A percentile compares a stretch with the other conserved stretches of the same genome.
Evolutionary conservation across 2,329 filamentous ascomycete genomes (phyloP).

Genomic region (Nemania sp.): DNA sequence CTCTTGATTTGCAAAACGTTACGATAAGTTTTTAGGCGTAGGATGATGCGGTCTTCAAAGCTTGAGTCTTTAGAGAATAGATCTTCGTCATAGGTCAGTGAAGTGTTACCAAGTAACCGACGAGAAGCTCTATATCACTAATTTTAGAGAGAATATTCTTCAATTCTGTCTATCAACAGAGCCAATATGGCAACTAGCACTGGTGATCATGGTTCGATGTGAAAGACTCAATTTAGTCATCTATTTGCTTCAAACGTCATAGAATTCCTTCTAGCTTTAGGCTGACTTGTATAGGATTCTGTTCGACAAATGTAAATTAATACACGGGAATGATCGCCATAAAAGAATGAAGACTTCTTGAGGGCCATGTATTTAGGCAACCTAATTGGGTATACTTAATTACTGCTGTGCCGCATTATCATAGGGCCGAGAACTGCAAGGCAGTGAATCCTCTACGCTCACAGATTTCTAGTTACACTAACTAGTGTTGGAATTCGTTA

Average conservation of each 20-base stretch:
- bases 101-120: not conserved
- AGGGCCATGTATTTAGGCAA: not conserved
- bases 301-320: too few relatives aligned
- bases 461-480: not conserved
- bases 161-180: not conserved
- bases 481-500: not conserved
- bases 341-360: not conserved
- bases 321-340: not conserved
- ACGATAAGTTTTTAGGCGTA: not conserved
- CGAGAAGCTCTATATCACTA: not conserved
- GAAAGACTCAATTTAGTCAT: not conserved
- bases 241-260: conserved; percentile 1
- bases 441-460: not conserved
- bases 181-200: not conserved
- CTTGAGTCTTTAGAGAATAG: not conserved
- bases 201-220: conserved; percentile 11
- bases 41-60: not conserved
- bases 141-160: conserved; percentile 8
- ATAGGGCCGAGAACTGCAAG: not conserved
- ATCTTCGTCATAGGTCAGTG: not conserved
- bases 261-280: too few relatives aligned
- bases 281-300: too few relatives aligned
- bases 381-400: not conserved
- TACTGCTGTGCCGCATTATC: not conserved
- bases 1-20: not conserved